Base-by-base conservation (phyloP, 495 filamentous ascomycete species). In the Apiosordaria backusii region DNA sequence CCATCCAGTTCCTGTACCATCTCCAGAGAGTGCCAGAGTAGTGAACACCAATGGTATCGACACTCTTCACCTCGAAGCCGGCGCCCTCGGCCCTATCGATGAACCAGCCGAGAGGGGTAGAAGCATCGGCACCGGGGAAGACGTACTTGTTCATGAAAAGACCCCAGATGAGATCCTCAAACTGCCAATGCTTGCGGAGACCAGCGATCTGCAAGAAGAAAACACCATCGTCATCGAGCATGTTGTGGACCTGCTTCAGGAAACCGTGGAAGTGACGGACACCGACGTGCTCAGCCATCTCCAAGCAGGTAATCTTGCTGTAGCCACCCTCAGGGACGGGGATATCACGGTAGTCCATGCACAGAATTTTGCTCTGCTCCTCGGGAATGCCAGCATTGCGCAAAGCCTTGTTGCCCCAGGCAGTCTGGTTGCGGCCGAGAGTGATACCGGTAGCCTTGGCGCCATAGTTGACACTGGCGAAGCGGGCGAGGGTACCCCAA, bases 1-100 rank as follows among this genome's bases (percentile, higher is more conserved):
- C 95, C 77, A 98, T 84, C 95, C 95, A 99, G 84, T 99, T 99
- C 70, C 95, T 85, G 83, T 99, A 99, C 95, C 95, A 99, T 74
- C 92, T 87, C 95, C 95, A 99, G 55, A 99, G 81, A 40, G 95
- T 99, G 61, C 93, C 92, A 45, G 92, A 96, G 80, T 99, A 99
- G 82, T 99, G 95, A 52, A 99, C 93, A 71, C 93, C 93, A 70
- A 97, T 87, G 60, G 92, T 97, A 74, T 97, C 92, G 69, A 94
- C 74, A 52, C 77, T 74, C 84, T 91, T 92, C 75, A 92, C 75
- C 77, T 92, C 90, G 62, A 89, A 96, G 24, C 92, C 92, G 65
- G 90, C 89, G 58, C 82, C 80, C 77, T 96, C 92, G 29, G 92
- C 81, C 65, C 82, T 80, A 71, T 87, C 81, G 67, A 93, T 76